Base-by-base conservation (phyloP, 805 yeast species). In the Candida piceae region DNA sequence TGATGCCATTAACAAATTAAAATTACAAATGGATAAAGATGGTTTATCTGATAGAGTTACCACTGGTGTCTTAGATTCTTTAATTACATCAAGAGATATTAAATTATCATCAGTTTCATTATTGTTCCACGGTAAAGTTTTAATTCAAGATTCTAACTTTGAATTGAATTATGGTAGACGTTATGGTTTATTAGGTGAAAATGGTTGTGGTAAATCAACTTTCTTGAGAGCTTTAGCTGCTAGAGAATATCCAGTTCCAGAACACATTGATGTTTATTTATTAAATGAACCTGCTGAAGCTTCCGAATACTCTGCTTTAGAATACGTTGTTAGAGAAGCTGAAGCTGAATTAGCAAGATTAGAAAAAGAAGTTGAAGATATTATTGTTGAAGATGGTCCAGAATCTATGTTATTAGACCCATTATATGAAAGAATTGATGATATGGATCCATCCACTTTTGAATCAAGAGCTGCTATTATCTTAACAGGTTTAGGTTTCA, bases 161-260 rank as follows among this genome's bases (percentile, higher is more conserved):
- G 98, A 93, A 70, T 78, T 93, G 66, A 93, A 93, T 70, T 90
- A 80, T 64, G 98, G 97, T 62, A 84, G 97, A 70, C 82, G 96
- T 67, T 93, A 93, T 63, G 98, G 98, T 69, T 74, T 93, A 45
- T 74, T 93, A 58, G 98, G 98, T 58, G 97, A 89, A 67, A 93
- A 93, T 65, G 98, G 98, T 49, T 93, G 97, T 71, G 98, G 98
- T 70, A 93, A 93, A 68, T 88, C 97, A 32, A 93, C 98, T 17
- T 80, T 93, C 55, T 70, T 93, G 62, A 86, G 86, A 65, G 84
- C 97, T 28, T 65, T 93, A 53, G 97, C 97, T 41, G 94, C 95
- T 35, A 79, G 96, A 64, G 98, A 93, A 67, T 93, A 74, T 67
- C 98, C 98, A 41, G 74, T 90, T 52, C 97, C 98, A 30, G 93